Base-by-base conservation (phyloP, 495 filamentous ascomycete species). In the Aspergillus indologenus region DNA sequence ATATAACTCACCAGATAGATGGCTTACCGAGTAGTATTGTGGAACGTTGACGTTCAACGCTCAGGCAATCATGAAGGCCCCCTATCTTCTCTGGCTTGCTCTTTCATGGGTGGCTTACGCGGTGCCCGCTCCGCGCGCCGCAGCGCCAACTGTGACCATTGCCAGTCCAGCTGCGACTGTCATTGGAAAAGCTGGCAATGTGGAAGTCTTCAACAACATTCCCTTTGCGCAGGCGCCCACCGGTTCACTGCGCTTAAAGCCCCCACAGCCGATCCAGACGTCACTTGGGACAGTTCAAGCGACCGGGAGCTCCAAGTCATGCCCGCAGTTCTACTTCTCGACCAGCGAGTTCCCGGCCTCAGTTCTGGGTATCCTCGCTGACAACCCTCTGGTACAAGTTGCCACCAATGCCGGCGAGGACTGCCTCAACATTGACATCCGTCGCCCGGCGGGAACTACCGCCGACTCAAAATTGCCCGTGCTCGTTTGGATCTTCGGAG, bases 401-500 rank as follows among this genome's bases (percentile, higher is more conserved):
- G 56, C 69, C 34, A 66, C 61, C 11, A 66, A 72, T 63, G 63
- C 81, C 22, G 80, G 80, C 23, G 86, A 90, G 63, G 80, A 90
- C 68, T 90, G 87, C 60, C 72, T 90, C 34, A 85, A 75, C 31
- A 67, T 90, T 45, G 86, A 87, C 60, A 78, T 90, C n/a, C 69
- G 82, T 12, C 81, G 87, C 17, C 87, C 87, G 12, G 59, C 75
- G 0, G 86, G 83, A 17, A 85, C 77, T 45, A 79, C 66, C 54
- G 64, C 72, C 0, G 73, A 71, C n/a, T 72, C 82, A 3, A 83
- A 84, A 47, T 71, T 89, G 1, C 87, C 87, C 0, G 82, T 90
- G 19, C 70, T 86, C 45, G 75, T 87, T 8, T 89, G 85, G 83
- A 89, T 90, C 53, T 86, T 81, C 63, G 88, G 86, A 29, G 86